Base-by-base conservation (phyloP, 441 rosid species). In the Flueggea neowawraea region DNA sequence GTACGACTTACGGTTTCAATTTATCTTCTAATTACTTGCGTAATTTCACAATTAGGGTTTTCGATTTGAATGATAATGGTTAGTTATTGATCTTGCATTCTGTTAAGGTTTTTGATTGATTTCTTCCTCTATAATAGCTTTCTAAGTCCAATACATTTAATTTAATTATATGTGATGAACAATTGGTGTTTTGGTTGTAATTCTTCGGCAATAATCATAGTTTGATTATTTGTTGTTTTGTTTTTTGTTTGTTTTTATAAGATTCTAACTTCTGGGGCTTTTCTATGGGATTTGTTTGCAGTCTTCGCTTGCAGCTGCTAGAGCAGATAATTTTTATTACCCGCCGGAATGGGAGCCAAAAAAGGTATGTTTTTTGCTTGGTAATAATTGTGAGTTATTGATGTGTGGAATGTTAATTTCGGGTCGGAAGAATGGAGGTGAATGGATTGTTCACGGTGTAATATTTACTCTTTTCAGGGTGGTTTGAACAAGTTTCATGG, bases 281-380 rank as follows among this genome's bases (percentile, higher is more conserved):
- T 52, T 44, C 44, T 12, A 17, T 22, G 61, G 39, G 48, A 47
- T 61, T 62, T n/a, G n/a, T 13, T 56, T 81, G 80, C 81, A 89
- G 99, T 94, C 99, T 77, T 76, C 99, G 4, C 83, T 94, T 63
- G 89, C 97, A 63, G 99, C 96, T 58, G 99, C 99, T 12, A 83
- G 99, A 76, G 97, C 97, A 2, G 96, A 94, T 68, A 89, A 95
- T 75, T 95, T 89, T 65, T 91, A 95, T 79, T 89, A 87, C 62
- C 97, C 97, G 6, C 97, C 96, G 39, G 96, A 95, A 87, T 95
- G 96, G 96, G 77, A 87, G 55, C 99, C 97, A 2, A 80, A 87
- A 65, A 86, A 88, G 85, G 88, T 87, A 69, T 43, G 53, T 6
- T n/a, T 41, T 12, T 33, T 52, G 17, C 8, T 45, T 45, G 12